Conservation (phyloP, 1,139 yeast genomes). For the Barnettozyma hawaiiensis region DNA sequence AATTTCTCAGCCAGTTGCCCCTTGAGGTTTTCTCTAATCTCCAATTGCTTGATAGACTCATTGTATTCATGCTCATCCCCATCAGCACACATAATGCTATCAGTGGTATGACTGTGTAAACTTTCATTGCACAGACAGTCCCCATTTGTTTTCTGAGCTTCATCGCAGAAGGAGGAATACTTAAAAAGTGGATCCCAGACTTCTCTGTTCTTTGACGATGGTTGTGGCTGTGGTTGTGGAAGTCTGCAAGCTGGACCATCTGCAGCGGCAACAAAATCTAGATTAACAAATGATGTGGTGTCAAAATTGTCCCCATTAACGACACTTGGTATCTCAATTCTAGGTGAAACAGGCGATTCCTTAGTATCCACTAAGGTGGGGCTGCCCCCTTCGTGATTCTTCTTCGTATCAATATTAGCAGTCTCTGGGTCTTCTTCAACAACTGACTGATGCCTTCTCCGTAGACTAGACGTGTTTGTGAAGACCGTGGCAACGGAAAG, state of each 20-base stretch:
- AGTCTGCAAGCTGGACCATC: neutral
- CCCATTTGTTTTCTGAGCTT: constrained; percentile 4
- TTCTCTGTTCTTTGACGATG: constrained; percentile 2
- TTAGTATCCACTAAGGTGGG: neutral
- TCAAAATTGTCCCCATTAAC: constrained; percentile 23
- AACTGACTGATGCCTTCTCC: constrained; percentile 18
- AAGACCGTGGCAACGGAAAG: constrained; percentile 20
- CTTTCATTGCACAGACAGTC: constrained; percentile 17
- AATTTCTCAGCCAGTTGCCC: constrained; percentile 29
- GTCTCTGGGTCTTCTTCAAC: constrained; percentile 18
- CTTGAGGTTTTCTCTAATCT: constrained; percentile 25
- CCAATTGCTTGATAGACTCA: constrained; percentile 16
- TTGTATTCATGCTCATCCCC: constrained; percentile 18
- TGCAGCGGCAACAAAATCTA: constrained; percentile 1
- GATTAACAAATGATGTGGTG: constrained; percentile 20
- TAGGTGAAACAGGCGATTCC: neutral
- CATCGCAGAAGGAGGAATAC: constrained; percentile 18
- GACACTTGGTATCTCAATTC: constrained; percentile 13
- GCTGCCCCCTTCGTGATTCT: too few relatives aligned
- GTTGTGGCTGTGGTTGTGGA: too few relatives aligned
- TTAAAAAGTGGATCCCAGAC: constrained; percentile 24
- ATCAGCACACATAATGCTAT: neutral
- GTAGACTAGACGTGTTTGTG: constrained; percentile 15
- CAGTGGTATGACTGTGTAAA: constrained; percentile 6
- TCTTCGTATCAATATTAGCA: neutral